Conservation (phyloP, 768 basidiomycete genomes). For the Vishniacozyma victoriae region DNA sequence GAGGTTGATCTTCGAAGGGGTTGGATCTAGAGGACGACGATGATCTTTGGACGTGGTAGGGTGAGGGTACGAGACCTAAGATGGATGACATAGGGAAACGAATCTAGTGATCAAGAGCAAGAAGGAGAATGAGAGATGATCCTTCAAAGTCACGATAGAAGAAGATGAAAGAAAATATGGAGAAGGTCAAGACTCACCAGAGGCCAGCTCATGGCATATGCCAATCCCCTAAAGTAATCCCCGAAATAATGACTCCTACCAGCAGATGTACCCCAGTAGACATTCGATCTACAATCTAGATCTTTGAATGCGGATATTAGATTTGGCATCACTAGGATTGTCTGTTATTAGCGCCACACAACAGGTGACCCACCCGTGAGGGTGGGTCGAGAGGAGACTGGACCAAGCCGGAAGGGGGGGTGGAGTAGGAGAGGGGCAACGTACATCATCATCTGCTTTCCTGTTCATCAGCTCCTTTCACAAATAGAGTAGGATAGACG, state of each 20-base stretch:
- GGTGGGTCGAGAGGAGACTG: too few relatives aligned
- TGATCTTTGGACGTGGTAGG: neutral
- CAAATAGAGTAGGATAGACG: neutral
- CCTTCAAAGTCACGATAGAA: too few relatives aligned
- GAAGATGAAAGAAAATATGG: too few relatives aligned
- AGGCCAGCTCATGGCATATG: conserved; percentile 48
- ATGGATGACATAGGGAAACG: too few relatives aligned
- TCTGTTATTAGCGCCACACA: too few relatives aligned
- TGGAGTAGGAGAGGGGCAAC: neutral
- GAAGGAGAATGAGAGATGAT: too few relatives aligned
- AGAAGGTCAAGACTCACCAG: conserved; percentile 27
- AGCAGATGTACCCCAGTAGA: conserved; percentile 48
- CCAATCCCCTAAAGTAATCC: conserved; percentile 47
- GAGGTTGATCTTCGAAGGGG: too few relatives aligned
- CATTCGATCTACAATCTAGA: conserved; percentile 44
- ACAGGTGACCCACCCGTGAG: too few relatives aligned
- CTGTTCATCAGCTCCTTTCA: conserved; percentile 14
- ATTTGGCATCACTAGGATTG: conserved; percentile 48
- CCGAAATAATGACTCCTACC: conserved; percentile 45
- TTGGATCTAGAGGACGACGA: too few relatives aligned
- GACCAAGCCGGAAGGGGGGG: neutral
- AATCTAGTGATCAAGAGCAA: too few relatives aligned
- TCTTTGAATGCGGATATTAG: conserved; percentile 43
- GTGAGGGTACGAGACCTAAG: too few relatives aligned
- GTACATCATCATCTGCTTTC: conserved; percentile 48